Base-by-base conservation (phyloP, 2,329 filamentous ascomycete species). In the Cercospora berteroae region DNA sequence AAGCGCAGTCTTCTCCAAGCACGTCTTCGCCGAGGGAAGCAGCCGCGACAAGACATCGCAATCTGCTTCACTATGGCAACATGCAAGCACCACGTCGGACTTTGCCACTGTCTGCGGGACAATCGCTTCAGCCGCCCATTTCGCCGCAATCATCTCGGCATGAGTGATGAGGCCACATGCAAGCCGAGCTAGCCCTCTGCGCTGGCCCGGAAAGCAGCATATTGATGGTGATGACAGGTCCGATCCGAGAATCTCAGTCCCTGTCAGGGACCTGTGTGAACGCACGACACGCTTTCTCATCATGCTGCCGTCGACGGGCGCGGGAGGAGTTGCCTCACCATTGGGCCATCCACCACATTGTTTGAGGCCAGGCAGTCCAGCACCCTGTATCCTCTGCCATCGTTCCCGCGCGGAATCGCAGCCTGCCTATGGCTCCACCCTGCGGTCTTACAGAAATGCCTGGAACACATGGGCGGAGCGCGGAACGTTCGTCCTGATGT, bases 351-450 rank as follows among this genome's bases (percentile, higher is more conserved):
- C 42, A 20, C 42, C 36, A 29, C 18, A 55, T 29, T 44, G 16
- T 66, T 63, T 42, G 50, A 61, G 58, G 55, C 55, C 57, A 60
- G 63, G 13, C 42, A 56, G 42, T n/a, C 63, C 65, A 58, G 60
- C 67, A 64, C 44, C 44, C 64, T 60, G 65, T 63, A 52, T 67
- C 67, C 52, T 67, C 70, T 60, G 70, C 55, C 52, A 44, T 69
- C 60, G 42, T 13, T 72, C 33, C 67, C 65, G 65, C 63, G 65
- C 69, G 70, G 70, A 65, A 64, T 67, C 55, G 70, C 70, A 48
- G 64, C 16, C n/a, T 20, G 42, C 63, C 44, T 59, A n/a, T 25
- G 50, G 60, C 25, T 70, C 65, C 68, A 61, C 69, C 69, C 63
- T 68, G 65, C 61, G 67, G 58, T 64, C 59, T 64, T 69, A 58